A percentile compares a stretch with the other conserved stretches of the same genome.
phyloP scores from a whole-genome alignment of 2,329 filamentous ascomycete genomes.

The Diaporthe ilicicola region DNA sequence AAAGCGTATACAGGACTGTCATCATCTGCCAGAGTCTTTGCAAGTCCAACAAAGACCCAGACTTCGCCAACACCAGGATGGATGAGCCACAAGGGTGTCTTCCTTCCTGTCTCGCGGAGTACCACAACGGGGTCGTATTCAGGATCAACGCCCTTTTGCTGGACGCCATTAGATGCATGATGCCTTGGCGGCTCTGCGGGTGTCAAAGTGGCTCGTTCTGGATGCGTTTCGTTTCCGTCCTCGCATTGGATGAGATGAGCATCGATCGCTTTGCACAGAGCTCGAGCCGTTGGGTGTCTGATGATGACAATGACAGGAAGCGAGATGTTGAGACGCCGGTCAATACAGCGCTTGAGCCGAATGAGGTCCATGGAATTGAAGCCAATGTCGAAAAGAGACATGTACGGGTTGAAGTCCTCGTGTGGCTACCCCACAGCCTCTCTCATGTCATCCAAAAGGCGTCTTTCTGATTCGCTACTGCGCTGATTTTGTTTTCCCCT shows the following conservation, averaged over 20 bases:
- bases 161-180: too few relatives aligned
- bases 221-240: too few relatives aligned
- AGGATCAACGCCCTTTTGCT: too few relatives aligned
- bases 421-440: too few relatives aligned
- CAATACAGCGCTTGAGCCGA: conserved; percentile 36
- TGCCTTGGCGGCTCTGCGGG: too few relatives aligned
- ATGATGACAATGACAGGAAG: not conserved
- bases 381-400: conserved; percentile 45
- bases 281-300: not conserved
- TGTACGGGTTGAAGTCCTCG: too few relatives aligned
- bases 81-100: conserved; percentile 50
- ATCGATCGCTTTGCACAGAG: too few relatives aligned
- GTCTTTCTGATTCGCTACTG: too few relatives aligned
- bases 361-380: conserved; percentile 52
- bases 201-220: too few relatives aligned
- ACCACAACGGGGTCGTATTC: conserved; percentile 47
- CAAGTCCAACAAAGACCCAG: conserved; percentile 49
- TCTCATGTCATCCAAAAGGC: not conserved
- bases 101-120: conserved; percentile 42
- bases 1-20: conserved; percentile 55
- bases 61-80: conserved; percentile 53
- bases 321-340: not conserved
- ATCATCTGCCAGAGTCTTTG: conserved; percentile 45
- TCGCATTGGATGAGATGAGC: too few relatives aligned
- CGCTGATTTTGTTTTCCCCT: conserved; percentile 32